These are phyloP conservation scores for Tephrocybe sp. DNA, from an alignment of 768 basidiomycete species.

Conservation along the genomic window DNA sequence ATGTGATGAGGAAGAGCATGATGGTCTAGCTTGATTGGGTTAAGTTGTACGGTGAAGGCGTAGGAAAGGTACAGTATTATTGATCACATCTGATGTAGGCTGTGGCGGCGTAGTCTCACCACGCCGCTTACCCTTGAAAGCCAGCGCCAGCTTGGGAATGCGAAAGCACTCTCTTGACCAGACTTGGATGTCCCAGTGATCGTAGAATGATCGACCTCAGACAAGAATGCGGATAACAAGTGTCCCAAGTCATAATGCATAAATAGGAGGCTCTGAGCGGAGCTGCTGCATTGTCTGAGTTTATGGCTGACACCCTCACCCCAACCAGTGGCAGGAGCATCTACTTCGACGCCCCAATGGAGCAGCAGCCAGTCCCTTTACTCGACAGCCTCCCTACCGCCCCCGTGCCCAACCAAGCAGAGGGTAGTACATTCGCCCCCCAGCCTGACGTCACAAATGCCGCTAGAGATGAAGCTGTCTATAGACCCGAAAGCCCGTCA, in stretches of 20 bases:
- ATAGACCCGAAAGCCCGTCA: constrained; percentile 7
- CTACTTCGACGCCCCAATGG: constrained; percentile 46
- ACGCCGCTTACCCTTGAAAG: no score
- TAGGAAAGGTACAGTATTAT: no score
- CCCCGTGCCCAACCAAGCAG: not conserved
- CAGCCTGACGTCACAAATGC: not conserved
- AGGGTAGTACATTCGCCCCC: not conserved
- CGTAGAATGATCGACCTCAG: constrained; percentile 5
- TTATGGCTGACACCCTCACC: constrained; percentile 13
- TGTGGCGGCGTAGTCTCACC: no score
- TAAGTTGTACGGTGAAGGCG: no score
- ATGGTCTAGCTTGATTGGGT: not conserved
- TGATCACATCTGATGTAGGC: no score
- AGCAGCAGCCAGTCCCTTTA: not conserved
- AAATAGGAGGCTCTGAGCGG: constrained; percentile 3
- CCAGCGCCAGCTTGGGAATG: no score
- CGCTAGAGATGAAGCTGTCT: not conserved
- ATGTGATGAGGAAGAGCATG: constrained; percentile 2
- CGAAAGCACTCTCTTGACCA: not conserved
- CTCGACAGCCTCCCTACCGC: no score
- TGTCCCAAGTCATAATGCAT: constrained; percentile 1
- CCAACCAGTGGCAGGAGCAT: constrained; percentile 31
- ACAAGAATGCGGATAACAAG: not conserved
- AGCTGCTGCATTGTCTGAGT: constrained; percentile 4
- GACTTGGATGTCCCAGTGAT: not conserved